Evolutionary conservation across 495 filamentous ascomycete species (phyloP), one percentile per base, ranked within the genome.

Genomic region (Podospora pseudopauciseta): DNA sequence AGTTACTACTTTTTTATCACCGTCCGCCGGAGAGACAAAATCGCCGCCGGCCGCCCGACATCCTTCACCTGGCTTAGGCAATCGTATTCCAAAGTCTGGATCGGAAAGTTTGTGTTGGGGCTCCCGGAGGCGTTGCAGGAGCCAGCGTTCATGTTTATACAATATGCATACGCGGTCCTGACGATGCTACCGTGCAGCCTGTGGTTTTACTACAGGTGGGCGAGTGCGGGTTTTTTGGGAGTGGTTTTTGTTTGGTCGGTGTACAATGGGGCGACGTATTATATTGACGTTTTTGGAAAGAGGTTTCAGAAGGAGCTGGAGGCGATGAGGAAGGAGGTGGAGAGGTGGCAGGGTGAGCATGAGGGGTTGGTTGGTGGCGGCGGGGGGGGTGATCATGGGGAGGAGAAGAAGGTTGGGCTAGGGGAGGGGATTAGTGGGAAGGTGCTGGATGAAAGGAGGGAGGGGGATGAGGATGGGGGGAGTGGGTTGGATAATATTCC

Each of bases 281-380:
- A 99, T 77, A 97, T 98, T 76, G 95, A 99, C 71, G 90, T 97
- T 16, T 99, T 97, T 71, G 95, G 95, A 66, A 97, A 90, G 75
- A 88, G 93, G 5, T 98, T 98, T 83, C 92, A 98, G 82, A 96
- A 93, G 76, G 96, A 99, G 79, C 83, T 99, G 23, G 96, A 98
- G 77, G 86, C 90, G 39, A 85, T 99, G 79, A 93, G 90, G 81
- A 86, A 86, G 66, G 95, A 99, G 77, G 93, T 97, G 34, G 89
- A 88, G 9, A 93, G 92, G 74, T 97, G 93, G 94, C 93, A 97
- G 77, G 79, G 77, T 64, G 83, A 76, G 39, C 81, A 86, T 2
- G 86, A 87, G 1, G 18, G 53, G 60, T 30, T 20, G 60, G 16
- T 26, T 61, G 59, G 26, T 18, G 0, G 26, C 7, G 59, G 16